Percentiles rank a stretch among this genome's conserved stretches.
phyloP scores from a whole-genome alignment of 441 rosid genomes.

The Euphorbia corollata region DNA sequence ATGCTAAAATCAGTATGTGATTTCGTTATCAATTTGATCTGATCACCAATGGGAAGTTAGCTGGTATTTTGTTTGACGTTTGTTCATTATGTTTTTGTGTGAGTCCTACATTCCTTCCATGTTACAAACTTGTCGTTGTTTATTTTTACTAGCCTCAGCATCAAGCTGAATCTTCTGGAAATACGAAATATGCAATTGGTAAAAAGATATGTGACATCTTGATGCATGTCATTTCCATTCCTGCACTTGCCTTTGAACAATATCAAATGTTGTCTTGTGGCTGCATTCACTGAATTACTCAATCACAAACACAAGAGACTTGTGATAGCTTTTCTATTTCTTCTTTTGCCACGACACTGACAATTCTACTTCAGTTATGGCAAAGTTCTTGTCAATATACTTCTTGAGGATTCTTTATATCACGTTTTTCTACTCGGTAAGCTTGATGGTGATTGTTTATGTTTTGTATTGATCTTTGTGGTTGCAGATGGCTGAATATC shows the following conservation, averaged over 20 bases:
- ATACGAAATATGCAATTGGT: too few relatives aligned
- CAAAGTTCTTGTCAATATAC: constrained; percentile 6
- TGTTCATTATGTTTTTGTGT: background rate
- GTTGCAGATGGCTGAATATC: constrained; percentile 95
- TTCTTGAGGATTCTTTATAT: background rate
- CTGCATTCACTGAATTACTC: background rate
- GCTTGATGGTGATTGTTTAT: background rate
- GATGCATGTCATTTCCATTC: background rate
- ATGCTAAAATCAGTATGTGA: background rate
- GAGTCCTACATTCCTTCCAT: too few relatives aligned
- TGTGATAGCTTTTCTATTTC: background rate
- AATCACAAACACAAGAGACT: background rate
- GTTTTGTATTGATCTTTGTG: constrained; percentile 18
- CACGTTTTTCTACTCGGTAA: background rate
- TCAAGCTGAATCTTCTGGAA: too few relatives aligned
- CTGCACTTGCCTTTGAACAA: background rate
- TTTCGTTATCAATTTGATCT: background rate
- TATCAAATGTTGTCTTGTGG: background rate
- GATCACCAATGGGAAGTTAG: background rate
- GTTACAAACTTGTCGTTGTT: background rate
- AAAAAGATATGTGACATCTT: too few relatives aligned
- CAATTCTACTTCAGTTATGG: too few relatives aligned
- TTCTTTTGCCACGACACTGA: too few relatives aligned
- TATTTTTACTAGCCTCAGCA: too few relatives aligned
- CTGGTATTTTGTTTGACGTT: background rate